Percentiles rank a stretch among this genome's conserved stretches.
Evolutionary conservation across 2,329 filamentous ascomycete species (phyloP).

Genomic region (Endoconidiophora polonica): DNA sequence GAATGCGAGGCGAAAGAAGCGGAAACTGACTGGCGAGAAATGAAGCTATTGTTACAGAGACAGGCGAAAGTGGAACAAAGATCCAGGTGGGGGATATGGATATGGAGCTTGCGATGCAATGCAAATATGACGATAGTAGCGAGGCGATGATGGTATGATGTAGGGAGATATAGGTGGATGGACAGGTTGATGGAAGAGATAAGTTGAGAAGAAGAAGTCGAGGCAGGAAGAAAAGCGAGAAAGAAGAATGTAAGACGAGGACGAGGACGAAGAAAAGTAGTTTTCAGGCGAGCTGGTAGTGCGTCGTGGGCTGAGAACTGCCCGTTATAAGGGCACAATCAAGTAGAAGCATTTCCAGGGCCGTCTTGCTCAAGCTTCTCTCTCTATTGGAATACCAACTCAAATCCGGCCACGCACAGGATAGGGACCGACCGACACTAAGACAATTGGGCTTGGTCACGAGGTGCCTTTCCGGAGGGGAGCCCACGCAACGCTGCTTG

Average conservation of each 20-base stretch:
- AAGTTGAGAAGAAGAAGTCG: not conserved
- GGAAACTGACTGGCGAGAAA: not conserved
- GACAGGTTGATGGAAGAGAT: not conserved
- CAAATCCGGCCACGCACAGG: too few species aligned
- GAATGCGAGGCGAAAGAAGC: not conserved
- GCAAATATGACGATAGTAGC: not conserved
- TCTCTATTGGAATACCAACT: too few species aligned
- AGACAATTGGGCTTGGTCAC: too few species aligned
- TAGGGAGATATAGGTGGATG: not conserved
- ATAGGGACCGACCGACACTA: too few species aligned
- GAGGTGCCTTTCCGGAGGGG: too few species aligned
- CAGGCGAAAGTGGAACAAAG: constrained; percentile 1
- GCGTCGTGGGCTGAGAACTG: not conserved
- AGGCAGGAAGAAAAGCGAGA: not conserved
- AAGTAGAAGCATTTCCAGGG: too few species aligned
- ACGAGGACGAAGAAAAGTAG: not conserved
- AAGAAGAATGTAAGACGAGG: not conserved
- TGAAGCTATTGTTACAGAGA: not conserved
- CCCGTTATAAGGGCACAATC: too few species aligned
- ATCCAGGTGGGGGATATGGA: not conserved
- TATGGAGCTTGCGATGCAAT: not conserved
- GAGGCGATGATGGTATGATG: not conserved
- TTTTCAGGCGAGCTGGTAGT: not conserved
- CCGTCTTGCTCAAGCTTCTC: too few species aligned
- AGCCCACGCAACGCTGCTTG: too few species aligned